Percentiles rank a stretch among this genome's conserved stretches.
Evolutionary conservation across 129 eudicot genomes (phyloP).

Genomic region (Gnaphalium uliginosum): DNA sequence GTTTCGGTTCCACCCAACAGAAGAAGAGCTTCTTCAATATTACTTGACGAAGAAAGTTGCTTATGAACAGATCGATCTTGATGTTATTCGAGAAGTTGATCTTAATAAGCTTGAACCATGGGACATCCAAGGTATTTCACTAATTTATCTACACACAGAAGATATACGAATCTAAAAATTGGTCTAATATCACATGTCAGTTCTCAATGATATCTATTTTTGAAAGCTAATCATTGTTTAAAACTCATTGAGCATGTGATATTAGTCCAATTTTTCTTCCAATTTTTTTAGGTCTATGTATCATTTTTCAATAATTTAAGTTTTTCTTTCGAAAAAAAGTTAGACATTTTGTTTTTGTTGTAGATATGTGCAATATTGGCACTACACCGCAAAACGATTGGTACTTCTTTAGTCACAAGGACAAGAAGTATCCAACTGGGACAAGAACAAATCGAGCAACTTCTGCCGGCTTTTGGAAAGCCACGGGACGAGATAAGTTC

Average conservation of each 20-base stretch:
- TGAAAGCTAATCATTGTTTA: too few relatives aligned
- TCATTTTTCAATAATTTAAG: not conserved
- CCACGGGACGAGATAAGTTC: conserved; percentile 82
- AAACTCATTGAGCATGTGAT: too few relatives aligned
- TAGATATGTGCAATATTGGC: conserved; percentile 75
- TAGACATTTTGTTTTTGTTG: not conserved
- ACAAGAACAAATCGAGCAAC: conserved; percentile 89
- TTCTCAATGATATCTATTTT: too few relatives aligned
- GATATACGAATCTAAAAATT: too few relatives aligned
- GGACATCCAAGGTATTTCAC: conserved; percentile 59
- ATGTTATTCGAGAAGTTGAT: conserved; percentile 64
- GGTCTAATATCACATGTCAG: too few relatives aligned
- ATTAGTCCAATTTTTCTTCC: too few relatives aligned
- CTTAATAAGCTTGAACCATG: conserved; percentile 74
- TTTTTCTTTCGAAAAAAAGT: not conserved
- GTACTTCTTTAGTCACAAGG: conserved; percentile 90
- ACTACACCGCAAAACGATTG: conserved; percentile 77
- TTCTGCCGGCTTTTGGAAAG: conserved; percentile 87
- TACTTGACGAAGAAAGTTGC: conserved; percentile 62
- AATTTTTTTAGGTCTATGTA: not conserved
- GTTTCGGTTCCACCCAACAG: conserved; percentile 68
- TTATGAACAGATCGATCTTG: conserved; percentile 56
- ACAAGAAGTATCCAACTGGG: conserved; percentile 86
- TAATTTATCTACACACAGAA: too few relatives aligned
- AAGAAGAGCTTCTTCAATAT: conserved; percentile 61